These are phyloP conservation scores for Pichia manshurica DNA, from an alignment of 805 yeast species.

Conservation along the genomic window DNA sequence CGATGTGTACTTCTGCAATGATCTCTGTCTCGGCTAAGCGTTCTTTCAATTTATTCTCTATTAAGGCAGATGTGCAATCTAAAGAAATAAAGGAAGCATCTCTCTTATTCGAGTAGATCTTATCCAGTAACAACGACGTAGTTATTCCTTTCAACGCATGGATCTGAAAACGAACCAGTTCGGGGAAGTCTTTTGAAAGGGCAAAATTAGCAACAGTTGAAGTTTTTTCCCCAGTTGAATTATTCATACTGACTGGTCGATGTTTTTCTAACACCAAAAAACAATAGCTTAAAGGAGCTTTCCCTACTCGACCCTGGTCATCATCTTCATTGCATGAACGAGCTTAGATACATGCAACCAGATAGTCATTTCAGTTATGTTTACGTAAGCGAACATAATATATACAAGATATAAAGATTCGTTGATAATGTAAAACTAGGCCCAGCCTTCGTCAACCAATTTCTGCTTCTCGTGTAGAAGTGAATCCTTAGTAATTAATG, in stretches of 20 bases:
- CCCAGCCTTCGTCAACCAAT: conserved; percentile 10
- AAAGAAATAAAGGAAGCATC: neutral
- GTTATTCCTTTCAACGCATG: conserved; percentile 17
- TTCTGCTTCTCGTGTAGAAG: conserved; percentile 2
- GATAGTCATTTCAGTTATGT: too few species aligned
- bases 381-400: neutral
- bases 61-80: conserved; percentile 1
- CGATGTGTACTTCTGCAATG: conserved; percentile 11
- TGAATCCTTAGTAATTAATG: conserved; percentile 6
- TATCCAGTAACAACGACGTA: conserved; percentile 5
- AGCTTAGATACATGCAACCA: too few species aligned
- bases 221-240: conserved; percentile 1
- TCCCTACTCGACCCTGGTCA: too few species aligned
- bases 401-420: too few species aligned
- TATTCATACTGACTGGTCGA: too few species aligned
- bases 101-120: neutral
- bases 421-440: neutral
- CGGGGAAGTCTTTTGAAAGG: conserved; percentile 48
- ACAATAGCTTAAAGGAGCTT: too few species aligned
- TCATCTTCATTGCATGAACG: too few species aligned
- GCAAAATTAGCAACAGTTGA: conserved; percentile 37
- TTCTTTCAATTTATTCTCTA: conserved; percentile 18
- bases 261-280: too few species aligned
- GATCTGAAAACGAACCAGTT: conserved; percentile 45
- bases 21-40: conserved; percentile 8